These are phyloP conservation scores for Calonectria naviculata DNA, from an alignment of 2,329 filamentous ascomycete genomes.

Conservation along the genomic window DNA sequence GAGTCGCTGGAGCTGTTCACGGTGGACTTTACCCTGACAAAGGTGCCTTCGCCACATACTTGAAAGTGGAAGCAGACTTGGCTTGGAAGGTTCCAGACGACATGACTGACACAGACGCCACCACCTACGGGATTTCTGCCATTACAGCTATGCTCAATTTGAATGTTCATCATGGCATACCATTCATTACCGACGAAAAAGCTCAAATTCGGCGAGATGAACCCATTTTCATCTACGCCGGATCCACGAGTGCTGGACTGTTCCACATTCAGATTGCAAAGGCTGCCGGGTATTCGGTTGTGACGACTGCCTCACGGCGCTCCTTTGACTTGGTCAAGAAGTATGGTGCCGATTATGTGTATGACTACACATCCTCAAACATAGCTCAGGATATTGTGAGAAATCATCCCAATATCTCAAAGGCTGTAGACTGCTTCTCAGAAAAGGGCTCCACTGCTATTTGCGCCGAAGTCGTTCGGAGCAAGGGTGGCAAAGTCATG, in stretches of 20 bases:
- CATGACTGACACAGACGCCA: slow-evolving; percentile 32
- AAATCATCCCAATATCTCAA: slow-evolving; percentile 38
- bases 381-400: slow-evolving; percentile 29
- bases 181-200: slow-evolving; percentile 11
- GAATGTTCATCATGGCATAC: slow-evolving; percentile 36
- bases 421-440: slow-evolving; percentile 46
- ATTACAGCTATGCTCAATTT: slow-evolving; percentile 39
- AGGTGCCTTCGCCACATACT: slow-evolving; percentile 43
- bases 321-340: slow-evolving; percentile 55
- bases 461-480: slow-evolving; percentile 38
- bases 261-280: slow-evolving; percentile 58
- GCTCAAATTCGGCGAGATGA: slow-evolving; percentile 8
- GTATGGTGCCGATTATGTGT: slow-evolving; percentile 55
- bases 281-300: slow-evolving; percentile 55
- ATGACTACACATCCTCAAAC: slow-evolving; percentile 50
- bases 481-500: slow-evolving; percentile 43
- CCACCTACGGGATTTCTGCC: slow-evolving; percentile 38
- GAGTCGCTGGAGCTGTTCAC: slow-evolving; percentile 38
- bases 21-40: slow-evolving; percentile 37
- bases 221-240: slow-evolving; percentile 59
- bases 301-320: slow-evolving; percentile 53
- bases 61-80: slow-evolving; percentile 35
- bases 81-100: slow-evolving; percentile 38
- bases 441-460: slow-evolving; percentile 43
- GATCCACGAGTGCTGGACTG: slow-evolving; percentile 57